Conservation (phyloP, 768 basidiomycete species). For the Leucocoprinus leucothites region DNA sequence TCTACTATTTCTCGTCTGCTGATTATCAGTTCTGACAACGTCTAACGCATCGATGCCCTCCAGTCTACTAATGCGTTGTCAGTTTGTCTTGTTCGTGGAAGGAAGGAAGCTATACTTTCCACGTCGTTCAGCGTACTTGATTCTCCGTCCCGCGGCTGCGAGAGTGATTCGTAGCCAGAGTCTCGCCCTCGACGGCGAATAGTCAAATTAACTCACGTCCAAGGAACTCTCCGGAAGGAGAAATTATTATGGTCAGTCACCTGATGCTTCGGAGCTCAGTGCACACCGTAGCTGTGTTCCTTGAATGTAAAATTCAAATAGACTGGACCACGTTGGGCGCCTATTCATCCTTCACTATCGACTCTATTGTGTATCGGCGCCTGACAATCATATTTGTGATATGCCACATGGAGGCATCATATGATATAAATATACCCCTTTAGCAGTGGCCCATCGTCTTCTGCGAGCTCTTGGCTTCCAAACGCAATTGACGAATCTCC, state of each 20-base stretch:
- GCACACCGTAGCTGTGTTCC: too few species aligned
- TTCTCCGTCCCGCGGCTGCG: background rate
- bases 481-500: too few species aligned
- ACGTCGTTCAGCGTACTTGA: background rate
- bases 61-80: background rate
- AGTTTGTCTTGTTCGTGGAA: slow-evolving; percentile 1
- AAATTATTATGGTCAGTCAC: background rate
- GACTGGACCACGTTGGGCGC: too few species aligned
- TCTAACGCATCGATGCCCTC: background rate
- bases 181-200: slow-evolving; percentile 3
- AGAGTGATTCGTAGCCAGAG: background rate
- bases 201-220: background rate
- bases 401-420: too few species aligned
- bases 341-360: too few species aligned
- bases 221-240: background rate
- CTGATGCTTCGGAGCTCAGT: background rate
- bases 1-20: background rate
- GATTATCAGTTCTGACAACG: slow-evolving; percentile 1
- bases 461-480: too few species aligned
- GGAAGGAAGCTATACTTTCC: background rate
- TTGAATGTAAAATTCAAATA: too few species aligned
- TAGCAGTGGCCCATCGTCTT: too few species aligned
- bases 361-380: too few species aligned
- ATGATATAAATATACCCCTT: too few species aligned
- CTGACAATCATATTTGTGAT: too few species aligned